phyloP scores from a whole-genome alignment of 2,329 filamentous ascomycete species.

The Fusarium algeriense region DNA sequence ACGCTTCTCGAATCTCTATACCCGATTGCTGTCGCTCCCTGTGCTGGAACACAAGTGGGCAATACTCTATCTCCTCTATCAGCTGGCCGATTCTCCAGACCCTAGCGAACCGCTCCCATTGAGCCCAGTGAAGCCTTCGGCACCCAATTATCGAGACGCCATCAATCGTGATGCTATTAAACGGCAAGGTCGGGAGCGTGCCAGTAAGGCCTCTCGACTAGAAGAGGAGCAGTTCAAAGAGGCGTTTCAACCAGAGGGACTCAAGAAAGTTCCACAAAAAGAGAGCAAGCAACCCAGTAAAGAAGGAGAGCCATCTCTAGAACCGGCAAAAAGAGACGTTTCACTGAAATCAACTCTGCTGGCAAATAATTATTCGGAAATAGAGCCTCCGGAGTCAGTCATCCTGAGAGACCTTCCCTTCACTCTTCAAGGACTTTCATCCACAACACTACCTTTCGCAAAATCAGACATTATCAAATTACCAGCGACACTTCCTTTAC shows the following conservation, averaged over 20 bases:
- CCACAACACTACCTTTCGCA: constrained; percentile 82
- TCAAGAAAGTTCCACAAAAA: constrained; percentile 59
- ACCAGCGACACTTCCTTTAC: constrained; percentile 82
- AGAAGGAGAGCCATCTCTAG: constrained; percentile 51
- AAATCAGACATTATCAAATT: constrained; percentile 78
- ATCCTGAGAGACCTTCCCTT: constrained; percentile 88
- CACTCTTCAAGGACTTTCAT: constrained; percentile 91
- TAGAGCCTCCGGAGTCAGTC: constrained; percentile 73
- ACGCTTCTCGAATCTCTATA: constrained; percentile 91
- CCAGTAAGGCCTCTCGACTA: constrained; percentile 53
- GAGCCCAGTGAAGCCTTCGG: constrained; percentile 57
- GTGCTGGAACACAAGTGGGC: constrained; percentile 97
- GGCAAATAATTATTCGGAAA: constrained; percentile 67
- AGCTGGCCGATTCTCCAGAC: constrained; percentile 78
- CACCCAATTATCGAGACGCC: constrained; percentile 55
- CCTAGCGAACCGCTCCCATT: constrained; percentile 65
- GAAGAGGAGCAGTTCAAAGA: constrained; percentile 65
- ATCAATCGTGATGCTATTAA: constrained; percentile 53
- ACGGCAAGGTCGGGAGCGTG: constrained; percentile 54
- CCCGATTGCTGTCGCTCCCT: constrained; percentile 87
- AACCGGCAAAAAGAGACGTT: constrained; percentile 61
- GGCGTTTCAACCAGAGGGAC: constrained; percentile 66
- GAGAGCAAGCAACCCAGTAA: constrained; percentile 54
- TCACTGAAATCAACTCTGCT: constrained; percentile 68
- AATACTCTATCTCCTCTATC: constrained; percentile 90